Percentiles rank a stretch among this genome's conserved stretches.
phyloP scores from a whole-genome alignment of 805 yeast genomes.

The Candida germanica region DNA sequence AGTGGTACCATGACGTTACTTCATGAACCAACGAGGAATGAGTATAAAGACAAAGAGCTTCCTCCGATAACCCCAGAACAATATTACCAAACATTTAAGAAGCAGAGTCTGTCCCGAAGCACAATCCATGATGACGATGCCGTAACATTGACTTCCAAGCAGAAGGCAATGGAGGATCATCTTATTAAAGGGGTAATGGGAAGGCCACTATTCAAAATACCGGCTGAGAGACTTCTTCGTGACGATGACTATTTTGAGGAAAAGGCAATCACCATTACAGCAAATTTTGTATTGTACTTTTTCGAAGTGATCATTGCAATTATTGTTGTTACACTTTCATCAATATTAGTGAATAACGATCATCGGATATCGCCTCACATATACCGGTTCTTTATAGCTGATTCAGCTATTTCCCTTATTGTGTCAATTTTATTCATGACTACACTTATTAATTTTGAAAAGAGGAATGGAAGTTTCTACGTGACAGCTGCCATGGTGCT shows the following conservation, averaged over 20 bases:
- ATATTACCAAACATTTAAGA: constrained; percentile 7
- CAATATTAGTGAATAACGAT: constrained; percentile 25
- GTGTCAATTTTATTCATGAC: constrained; percentile 34
- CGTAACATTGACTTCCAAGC: constrained; percentile 20
- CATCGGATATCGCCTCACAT: constrained; percentile 19
- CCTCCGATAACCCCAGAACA: constrained; percentile 24
- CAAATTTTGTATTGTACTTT: constrained; percentile 26
- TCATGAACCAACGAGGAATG: background rate
- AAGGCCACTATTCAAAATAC: constrained; percentile 24
- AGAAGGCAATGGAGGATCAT: constrained; percentile 23
- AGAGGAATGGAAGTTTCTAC: constrained; percentile 39
- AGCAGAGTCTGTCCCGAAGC: background rate
- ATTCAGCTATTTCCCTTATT: constrained; percentile 28
- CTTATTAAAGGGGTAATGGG: constrained; percentile 33
- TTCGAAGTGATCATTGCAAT: constrained; percentile 29
- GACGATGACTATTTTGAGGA: constrained; percentile 14
- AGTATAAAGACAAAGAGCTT: constrained; percentile 17
- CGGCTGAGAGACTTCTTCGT: constrained; percentile 16
- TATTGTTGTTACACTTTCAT: constrained; percentile 24
- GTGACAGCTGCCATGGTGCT: constrained; percentile 32
- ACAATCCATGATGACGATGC: constrained; percentile 8
- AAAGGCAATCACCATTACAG: constrained; percentile 20
- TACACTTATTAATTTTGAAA: constrained; percentile 37
- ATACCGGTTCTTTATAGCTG: constrained; percentile 38
- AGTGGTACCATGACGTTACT: constrained; percentile 8